Evolutionary conservation across 768 basidiomycete genomes (phyloP).

Genomic region (Thelephora ganbajun): DNA sequence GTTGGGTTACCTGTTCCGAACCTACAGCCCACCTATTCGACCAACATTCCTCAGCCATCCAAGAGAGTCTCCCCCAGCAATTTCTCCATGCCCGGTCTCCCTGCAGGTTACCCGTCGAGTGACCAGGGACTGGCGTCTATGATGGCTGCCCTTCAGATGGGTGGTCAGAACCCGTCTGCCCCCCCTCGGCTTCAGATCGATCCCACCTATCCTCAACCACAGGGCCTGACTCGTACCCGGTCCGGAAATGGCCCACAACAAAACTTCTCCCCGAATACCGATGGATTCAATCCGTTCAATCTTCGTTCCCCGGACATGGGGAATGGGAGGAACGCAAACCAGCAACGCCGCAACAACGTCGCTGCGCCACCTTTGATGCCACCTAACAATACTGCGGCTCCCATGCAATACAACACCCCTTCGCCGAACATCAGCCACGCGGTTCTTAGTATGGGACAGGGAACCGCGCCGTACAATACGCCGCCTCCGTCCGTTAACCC

Average conservation of each 20-base stretch:
- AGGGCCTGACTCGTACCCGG: constrained; percentile 23
- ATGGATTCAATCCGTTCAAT: constrained; percentile 46
- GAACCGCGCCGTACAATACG: constrained; percentile 48
- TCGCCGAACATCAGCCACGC: constrained; percentile 48
- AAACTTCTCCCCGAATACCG: constrained; percentile 33
- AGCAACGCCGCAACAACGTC: constrained; percentile 32
- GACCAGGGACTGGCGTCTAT: constrained; percentile 81
- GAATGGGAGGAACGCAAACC: constrained; percentile 33
- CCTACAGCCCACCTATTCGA: constrained; percentile 67
- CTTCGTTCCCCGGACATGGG: constrained; percentile 33
- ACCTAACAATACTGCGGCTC: background rate
- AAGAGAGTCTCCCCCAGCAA: constrained; percentile 37
- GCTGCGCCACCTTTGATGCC: constrained; percentile 12
- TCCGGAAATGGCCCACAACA: constrained; percentile 26
- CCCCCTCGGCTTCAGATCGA: constrained; percentile 65
- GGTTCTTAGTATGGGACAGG: constrained; percentile 46
- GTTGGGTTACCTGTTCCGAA: constrained; percentile 85
- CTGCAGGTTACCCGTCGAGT: constrained; percentile 67
- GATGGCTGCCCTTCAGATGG: constrained; percentile 90
- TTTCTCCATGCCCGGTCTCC: constrained; percentile 61
- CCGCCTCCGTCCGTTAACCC: constrained; percentile 39
- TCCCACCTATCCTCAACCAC: constrained; percentile 27
- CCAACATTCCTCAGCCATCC: constrained; percentile 40
- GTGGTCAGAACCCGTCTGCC: constrained; percentile 73
- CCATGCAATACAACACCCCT: constrained; percentile 37